Conservation (phyloP, 2,329 filamentous ascomycete genomes). For the Ramularia endophylla region DNA sequence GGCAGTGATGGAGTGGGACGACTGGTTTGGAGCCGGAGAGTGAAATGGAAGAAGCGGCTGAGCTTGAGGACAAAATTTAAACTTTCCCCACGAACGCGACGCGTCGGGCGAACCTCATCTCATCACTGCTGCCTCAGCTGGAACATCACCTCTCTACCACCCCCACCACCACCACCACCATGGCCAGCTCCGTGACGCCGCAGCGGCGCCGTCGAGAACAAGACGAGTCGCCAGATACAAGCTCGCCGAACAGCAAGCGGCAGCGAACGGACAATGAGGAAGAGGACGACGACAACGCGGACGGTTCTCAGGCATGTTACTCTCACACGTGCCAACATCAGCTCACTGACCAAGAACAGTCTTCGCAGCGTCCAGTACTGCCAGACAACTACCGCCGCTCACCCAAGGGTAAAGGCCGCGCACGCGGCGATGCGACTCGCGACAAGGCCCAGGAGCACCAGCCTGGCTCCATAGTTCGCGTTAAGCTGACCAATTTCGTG, state of each 20-base stretch:
- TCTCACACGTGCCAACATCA: background rate
- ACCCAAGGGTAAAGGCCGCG: constrained; percentile 19
- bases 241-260: constrained; percentile 14
- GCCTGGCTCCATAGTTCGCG: constrained; percentile 81
- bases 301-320: constrained; percentile 12
- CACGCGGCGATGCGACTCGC: constrained; percentile 3
- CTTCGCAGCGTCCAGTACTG: constrained; percentile 22
- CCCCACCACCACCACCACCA: background rate
- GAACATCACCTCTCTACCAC: too few species aligned
- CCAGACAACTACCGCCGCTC: constrained; percentile 31
- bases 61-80: too few species aligned
- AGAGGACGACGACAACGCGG: constrained; percentile 10
- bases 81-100: too few species aligned
- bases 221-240: constrained; percentile 7
- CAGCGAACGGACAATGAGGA: constrained; percentile 8
- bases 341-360: constrained; percentile 1
- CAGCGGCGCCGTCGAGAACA: constrained; percentile 13
- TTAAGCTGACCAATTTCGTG: constrained; percentile 83
- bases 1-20: too few species aligned
- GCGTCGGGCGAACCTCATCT: too few species aligned
- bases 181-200: constrained; percentile 10
- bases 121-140: too few species aligned
- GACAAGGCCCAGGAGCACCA: constrained; percentile 37
- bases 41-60: too few species aligned
- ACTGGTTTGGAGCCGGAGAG: too few species aligned